Conservation (phyloP, 208 protist species). For the Wallacemonas sp. region DNA sequence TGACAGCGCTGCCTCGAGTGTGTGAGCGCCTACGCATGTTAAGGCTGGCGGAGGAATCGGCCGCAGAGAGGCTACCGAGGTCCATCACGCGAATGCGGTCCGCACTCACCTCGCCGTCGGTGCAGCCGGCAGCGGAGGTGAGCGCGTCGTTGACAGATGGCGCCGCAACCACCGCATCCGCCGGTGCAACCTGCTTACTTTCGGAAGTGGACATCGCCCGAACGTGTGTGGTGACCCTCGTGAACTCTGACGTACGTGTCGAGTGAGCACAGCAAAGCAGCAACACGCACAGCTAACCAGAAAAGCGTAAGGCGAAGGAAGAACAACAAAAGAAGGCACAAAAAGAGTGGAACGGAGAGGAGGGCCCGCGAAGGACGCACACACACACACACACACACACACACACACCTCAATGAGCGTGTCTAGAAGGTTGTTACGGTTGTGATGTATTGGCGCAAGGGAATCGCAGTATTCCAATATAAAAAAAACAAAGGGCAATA, state of each 20-base stretch:
- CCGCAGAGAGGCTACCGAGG: slow-evolving; percentile 6
- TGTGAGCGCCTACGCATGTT: neutral
- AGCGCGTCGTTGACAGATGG: neutral
- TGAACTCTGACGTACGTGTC: no score
- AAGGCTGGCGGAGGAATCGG: slow-evolving; percentile 2
- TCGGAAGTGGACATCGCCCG: no score
- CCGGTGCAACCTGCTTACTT: no score
- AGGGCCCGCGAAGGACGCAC: neutral
- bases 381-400: neutral
- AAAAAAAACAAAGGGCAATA: no score
- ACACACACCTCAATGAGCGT: neutral
- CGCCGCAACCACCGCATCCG: no score
- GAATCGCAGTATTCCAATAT: no score
- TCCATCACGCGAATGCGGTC: neutral
- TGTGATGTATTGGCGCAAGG: no score
- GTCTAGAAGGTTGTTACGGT: no score
- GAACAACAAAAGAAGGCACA: neutral
- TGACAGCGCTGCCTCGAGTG: neutral
- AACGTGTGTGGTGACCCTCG: no score
- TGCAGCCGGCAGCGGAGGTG: neutral
- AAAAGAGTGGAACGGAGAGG: neutral
- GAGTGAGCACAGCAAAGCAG: no score
- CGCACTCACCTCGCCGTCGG: neutral
- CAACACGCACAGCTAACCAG: no score
- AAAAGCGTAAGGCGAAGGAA: slow-evolving; percentile 7